A percentile compares a stretch with the other conserved stretches of the same genome.
phyloP scores from a whole-genome alignment of 345 rosid genomes.

The Bruguiera parviflora region DNA sequence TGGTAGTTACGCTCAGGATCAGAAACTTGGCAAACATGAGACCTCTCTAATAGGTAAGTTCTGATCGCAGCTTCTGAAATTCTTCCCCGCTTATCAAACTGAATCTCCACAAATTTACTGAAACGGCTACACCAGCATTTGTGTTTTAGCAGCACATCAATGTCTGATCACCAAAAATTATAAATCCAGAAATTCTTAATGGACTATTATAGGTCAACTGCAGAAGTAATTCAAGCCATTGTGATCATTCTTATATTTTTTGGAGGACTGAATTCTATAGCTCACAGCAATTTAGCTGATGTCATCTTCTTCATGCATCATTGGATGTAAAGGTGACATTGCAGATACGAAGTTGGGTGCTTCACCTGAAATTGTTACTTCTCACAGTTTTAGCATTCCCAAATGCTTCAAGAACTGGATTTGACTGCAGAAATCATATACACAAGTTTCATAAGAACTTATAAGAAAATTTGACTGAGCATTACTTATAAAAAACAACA shows the following conservation, averaged over 20 bases:
- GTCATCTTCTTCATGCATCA: not conserved
- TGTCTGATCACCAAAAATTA: slow-evolving; percentile 16
- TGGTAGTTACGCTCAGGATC: slow-evolving; percentile 91
- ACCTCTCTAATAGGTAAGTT: slow-evolving; percentile 89
- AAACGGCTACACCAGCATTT: slow-evolving; percentile 66
- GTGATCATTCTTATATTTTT: not conserved
- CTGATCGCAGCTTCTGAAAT: slow-evolving; percentile 98
- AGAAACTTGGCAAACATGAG: slow-evolving; percentile 90
- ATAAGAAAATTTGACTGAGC: slow-evolving; percentile 10
- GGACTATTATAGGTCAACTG: not conserved
- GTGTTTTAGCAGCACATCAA: slow-evolving; percentile 28
- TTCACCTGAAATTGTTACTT: slow-evolving; percentile 85
- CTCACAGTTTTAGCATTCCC: slow-evolving; percentile 97
- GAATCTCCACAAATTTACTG: slow-evolving; percentile 95
- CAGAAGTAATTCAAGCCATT: not conserved
- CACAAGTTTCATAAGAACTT: slow-evolving; percentile 17
- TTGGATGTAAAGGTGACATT: not conserved
- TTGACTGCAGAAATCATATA: slow-evolving; percentile 57
- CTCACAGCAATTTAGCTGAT: not conserved
- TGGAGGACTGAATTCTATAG: slow-evolving; percentile 6
- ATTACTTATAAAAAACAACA: not conserved
- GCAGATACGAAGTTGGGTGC: not conserved
- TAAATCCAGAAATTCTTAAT: slow-evolving; percentile 1
- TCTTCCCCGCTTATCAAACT: slow-evolving; percentile 94
- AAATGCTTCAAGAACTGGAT: slow-evolving; percentile 96